Conservation (phyloP, 2,329 filamentous ascomycete genomes). For the Pestalotiopsis sp. region DNA sequence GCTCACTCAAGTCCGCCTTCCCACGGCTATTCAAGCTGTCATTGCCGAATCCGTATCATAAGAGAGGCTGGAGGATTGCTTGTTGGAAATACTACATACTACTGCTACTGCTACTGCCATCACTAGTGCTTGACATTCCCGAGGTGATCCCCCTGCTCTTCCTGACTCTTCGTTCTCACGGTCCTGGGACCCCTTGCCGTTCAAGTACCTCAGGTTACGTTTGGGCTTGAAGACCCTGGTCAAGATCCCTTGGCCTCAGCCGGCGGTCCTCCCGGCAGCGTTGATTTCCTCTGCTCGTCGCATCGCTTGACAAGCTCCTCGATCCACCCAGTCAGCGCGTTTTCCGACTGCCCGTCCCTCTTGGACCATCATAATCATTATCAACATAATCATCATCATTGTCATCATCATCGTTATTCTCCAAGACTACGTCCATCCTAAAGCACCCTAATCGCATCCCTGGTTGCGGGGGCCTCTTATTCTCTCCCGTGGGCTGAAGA, state of each 20-base stretch:
- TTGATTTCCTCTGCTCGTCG: constrained; percentile 12
- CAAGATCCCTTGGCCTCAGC: constrained; percentile 11
- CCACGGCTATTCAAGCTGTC: neutral
- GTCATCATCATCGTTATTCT: neutral
- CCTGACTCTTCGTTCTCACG: constrained; percentile 2
- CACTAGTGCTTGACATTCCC: neutral
- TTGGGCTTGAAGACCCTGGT: constrained; percentile 25
- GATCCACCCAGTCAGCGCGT: constrained; percentile 12
- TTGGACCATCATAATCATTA: neutral
- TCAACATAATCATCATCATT: neutral
- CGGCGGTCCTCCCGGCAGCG: constrained; percentile 15
- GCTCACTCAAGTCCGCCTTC: neutral
- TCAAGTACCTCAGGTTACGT: constrained; percentile 19
- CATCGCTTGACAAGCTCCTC: constrained; percentile 7
- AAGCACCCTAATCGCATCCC: constrained; percentile 4
- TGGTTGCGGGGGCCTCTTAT: constrained; percentile 15
- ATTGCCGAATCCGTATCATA: neutral
- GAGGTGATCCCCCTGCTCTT: neutral
- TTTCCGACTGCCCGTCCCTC: constrained; percentile 12
- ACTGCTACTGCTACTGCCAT: neutral
- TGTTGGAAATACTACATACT: neutral
- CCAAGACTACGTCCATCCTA: neutral
- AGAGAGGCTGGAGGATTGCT: neutral
- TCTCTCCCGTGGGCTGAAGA: constrained; percentile 8
- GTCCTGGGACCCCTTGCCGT: neutral